These are phyloP conservation scores for Corchorus capsularis DNA, from an alignment of 345 rosid species.

Conservation along the genomic window DNA sequence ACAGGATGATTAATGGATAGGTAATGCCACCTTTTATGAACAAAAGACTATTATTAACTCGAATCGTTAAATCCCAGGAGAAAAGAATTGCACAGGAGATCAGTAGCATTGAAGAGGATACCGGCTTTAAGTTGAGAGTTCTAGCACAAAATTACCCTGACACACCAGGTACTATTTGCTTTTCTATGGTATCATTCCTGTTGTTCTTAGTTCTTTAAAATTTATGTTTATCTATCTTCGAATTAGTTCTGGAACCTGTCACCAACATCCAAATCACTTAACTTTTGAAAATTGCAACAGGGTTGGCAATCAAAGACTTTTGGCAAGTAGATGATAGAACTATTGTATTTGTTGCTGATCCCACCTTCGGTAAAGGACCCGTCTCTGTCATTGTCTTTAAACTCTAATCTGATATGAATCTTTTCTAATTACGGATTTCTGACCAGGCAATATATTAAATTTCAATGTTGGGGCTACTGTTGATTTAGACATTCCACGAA, in stretches of 20 bases:
- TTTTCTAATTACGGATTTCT: constrained; percentile 15
- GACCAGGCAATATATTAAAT: constrained; percentile 73
- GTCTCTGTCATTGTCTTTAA: constrained; percentile 12
- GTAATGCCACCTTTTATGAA: background rate
- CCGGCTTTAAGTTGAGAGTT: constrained; percentile 84
- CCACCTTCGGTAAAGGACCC: constrained; percentile 67
- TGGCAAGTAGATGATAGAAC: constrained; percentile 93
- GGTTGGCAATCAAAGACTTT: constrained; percentile 77
- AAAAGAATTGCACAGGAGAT: constrained; percentile 74
- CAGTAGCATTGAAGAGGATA: constrained; percentile 68
- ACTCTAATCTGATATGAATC: constrained; percentile 9
- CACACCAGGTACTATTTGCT: constrained; percentile 66
- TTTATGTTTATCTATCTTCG: background rate
- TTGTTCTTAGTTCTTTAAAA: background rate
- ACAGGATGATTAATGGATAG: background rate
- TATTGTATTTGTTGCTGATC: constrained; percentile 87
- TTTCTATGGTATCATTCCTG: background rate
- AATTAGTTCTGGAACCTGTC: background rate
- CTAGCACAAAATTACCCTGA: constrained; percentile 93
- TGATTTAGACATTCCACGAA: constrained; percentile 79
- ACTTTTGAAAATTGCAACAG: constrained; percentile 36
- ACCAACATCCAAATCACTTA: background rate
- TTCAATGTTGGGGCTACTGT: constrained; percentile 83
- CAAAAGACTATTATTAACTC: background rate
- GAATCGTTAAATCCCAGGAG: constrained; percentile 54